These are phyloP conservation scores for Escallonia herrerae DNA, from an alignment of 129 eudicot genomes.

Conservation along the genomic window DNA sequence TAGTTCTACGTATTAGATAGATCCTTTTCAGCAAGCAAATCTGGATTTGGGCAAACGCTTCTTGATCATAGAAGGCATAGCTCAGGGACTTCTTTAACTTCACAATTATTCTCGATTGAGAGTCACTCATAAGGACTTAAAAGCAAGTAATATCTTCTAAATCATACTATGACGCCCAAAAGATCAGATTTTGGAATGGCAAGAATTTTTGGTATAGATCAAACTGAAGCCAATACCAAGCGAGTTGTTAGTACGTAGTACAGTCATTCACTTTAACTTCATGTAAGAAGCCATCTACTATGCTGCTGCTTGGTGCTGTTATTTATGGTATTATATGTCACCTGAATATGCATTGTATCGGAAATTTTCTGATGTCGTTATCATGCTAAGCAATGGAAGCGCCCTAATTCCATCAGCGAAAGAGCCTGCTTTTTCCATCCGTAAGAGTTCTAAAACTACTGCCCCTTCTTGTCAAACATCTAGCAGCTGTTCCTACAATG, in stretches of 20 bases:
- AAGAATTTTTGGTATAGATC: constrained; percentile 44
- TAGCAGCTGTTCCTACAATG: constrained; percentile 17
- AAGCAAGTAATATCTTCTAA: neutral
- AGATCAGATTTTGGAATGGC: constrained; percentile 2
- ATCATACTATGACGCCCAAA: constrained; percentile 41
- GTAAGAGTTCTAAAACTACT: neutral
- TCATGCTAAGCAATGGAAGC: constrained; percentile 30
- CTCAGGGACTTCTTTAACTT: neutral
- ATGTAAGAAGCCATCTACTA: too few species aligned
- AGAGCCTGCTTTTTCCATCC: constrained; percentile 28
- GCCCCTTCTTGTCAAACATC: neutral
- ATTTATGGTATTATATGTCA: constrained; percentile 9
- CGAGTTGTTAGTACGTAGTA: constrained; percentile 50
- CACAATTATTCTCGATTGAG: neutral
- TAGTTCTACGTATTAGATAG: too few species aligned
- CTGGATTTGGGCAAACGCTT: neutral
- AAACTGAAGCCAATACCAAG: constrained; percentile 38
- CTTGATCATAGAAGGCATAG: neutral
- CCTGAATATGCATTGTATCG: constrained; percentile 19
- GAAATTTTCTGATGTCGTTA: constrained; percentile 18
- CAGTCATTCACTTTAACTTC: neutral
- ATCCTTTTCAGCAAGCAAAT: too few species aligned
- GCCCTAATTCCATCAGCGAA: constrained; percentile 21
- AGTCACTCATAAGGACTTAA: too few species aligned
- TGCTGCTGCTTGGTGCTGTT: too few species aligned